Percentiles rank a stretch among this genome's conserved stretches.
These are phyloP conservation scores for Mycena maculata DNA, from an alignment of 768 basidiomycete genomes.

Conservation along the genomic window DNA sequence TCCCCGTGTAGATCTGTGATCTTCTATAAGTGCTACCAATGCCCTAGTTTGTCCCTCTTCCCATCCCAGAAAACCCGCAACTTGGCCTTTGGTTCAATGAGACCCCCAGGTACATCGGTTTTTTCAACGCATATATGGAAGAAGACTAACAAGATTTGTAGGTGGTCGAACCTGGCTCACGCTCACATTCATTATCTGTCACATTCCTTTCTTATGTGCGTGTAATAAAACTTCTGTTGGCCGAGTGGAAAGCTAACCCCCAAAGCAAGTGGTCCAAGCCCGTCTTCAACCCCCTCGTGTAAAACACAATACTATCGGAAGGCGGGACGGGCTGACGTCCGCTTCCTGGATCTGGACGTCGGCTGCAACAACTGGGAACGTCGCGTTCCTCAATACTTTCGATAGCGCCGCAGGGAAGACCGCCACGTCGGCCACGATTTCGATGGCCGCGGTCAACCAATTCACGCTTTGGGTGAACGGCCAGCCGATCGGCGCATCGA, in stretches of 20 bases:
- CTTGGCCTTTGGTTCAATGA: constrained; percentile 15
- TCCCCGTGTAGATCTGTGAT: background rate
- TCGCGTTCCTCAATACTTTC: constrained; percentile 20
- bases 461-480: constrained; percentile 21
- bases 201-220: constrained; percentile 28
- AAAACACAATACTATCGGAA: constrained; percentile 19
- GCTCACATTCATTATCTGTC: constrained; percentile 23
- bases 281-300: background rate
- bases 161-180: constrained; percentile 23
- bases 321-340: constrained; percentile 15
- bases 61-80: background rate
- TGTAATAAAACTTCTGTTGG: background rate
- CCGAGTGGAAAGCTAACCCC: background rate
- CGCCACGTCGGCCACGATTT: constrained; percentile 11
- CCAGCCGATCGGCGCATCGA: constrained; percentile 14
- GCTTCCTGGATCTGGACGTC: constrained; percentile 30
- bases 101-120: constrained; percentile 4
- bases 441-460: constrained; percentile 24
- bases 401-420: constrained; percentile 11
- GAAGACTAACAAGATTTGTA: background rate
- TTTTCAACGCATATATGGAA: background rate
- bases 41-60: background rate
- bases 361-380: constrained; percentile 13
- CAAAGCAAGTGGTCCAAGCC: constrained; percentile 13
- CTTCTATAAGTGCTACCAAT: background rate